Evolutionary conservation across 2,329 filamentous ascomycete species (phyloP), one percentile per base, ranked within the genome.

Genomic region (Sporothrix mexicana): DNA sequence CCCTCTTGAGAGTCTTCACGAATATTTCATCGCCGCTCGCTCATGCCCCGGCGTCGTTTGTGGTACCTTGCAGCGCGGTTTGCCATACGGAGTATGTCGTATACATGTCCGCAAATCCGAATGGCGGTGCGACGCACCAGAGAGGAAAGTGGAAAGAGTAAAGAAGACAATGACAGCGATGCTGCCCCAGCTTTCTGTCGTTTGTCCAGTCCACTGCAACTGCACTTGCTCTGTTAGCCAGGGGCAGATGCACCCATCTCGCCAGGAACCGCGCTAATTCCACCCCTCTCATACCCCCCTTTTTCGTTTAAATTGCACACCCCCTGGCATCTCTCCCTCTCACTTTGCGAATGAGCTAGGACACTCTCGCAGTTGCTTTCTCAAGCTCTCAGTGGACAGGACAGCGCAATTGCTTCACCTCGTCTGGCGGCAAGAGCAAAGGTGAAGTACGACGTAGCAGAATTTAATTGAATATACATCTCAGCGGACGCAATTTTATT

Each of bases 201-300:
- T 23, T 55, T 57, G 20, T n/a, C 2, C 23, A 7, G 30, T 3
- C 25, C 25, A 30, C n/a, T 53, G 25, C 66, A 41, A 23, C 51
- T 43, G 17, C 8, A 13, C 12, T 12, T 45, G 20, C 7, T 66
- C 62, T 30, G 51, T 20, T 23, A 69, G 51, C 51, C 67, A 69
- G 67, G 68, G 36, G 36, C 53, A 68, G 47, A n/a, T n/a, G 62
- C 61, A 25, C 43, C n/a, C 62, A 47, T 49, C 43, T 30, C 20
- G 45, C 51, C 67, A 67, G 64, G 64, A 51, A 68, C 51, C 51
- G 51, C 67, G 49, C 67, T 69, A 59, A 57, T 15, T n/a, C n/a
- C 36, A 69, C 64, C 49, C 41, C 10, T 43, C 17, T 4, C 51
- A 7, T 15, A 68, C 64, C 25, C 49, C 66, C 30, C n/a, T 12